Evolutionary conservation across 495 filamentous ascomycete species (phyloP), one percentile per base, ranked within the genome.

Genomic region (Neurospora sp.): DNA sequence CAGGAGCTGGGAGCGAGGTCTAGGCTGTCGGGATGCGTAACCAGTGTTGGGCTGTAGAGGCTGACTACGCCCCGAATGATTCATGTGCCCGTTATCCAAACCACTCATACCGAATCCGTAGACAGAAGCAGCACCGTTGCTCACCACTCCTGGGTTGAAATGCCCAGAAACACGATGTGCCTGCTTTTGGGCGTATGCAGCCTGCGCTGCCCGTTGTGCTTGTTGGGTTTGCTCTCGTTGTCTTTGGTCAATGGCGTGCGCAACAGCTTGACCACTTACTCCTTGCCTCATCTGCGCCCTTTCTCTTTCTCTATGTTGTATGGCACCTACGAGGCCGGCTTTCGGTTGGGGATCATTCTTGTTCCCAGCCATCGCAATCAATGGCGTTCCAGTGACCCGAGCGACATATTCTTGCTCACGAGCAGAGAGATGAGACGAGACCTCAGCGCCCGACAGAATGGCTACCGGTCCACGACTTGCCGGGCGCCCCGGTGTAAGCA

Each of bases 331-430:
- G 3, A 95, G 84, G 3, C 92, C 92, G 61, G 78, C 84, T 20
- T 87, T 84, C 40, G 86, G 83, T 44, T 86, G 85, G 20, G 83
- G 80, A 0, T 83, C 79, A 72, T 83, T 84, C 40, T 82, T 84
- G 40, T 84, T 87, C 12, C 88, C 85, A 27, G 88, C 88, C 78
- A 96, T 83, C 41, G 90, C 90, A 75, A 97, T 89, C 74, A 98
- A 86, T 3, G 95, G 91, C 1, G 90, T 91, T 0, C 93, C 92
- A 8, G 95, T 97, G 73, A 93, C 85, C 40, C 93, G 88, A n/a
- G 95, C 92, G 39, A 98, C 90, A 77, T 97, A 91, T 79, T 97
- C 93, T 78, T 97, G 95, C 80, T 98, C 95, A 9, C 92, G 91
- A n/a, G 95, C 95, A 18, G 94, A 95, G 22, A 97, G 87, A 71